Conservation (phyloP, 345 rosid genomes). For the Populus davidiana region DNA sequence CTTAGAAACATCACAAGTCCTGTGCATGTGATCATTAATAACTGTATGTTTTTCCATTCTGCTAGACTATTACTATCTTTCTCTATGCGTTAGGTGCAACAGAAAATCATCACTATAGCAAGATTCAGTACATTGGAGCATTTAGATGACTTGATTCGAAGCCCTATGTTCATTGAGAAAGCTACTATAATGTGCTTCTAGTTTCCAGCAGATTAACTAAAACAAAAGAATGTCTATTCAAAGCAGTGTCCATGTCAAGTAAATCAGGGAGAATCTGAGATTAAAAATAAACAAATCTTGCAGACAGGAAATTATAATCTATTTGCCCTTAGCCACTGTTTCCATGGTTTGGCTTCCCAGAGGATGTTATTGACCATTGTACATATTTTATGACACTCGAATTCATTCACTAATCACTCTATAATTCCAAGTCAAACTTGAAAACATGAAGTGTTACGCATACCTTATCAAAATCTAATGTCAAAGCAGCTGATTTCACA, state of each 20-base stretch:
- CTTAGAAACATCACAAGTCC: neutral
- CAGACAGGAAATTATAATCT: neutral
- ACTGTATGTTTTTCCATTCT: neutral
- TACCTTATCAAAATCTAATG: constrained; percentile 94
- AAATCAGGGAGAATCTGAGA: neutral
- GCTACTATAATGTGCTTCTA: neutral
- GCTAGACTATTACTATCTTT: neutral
- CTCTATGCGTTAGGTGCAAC: neutral
- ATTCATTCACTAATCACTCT: neutral
- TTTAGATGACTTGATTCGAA: neutral
- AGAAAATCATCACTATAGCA: neutral
- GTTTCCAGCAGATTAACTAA: neutral
- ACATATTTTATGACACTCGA: neutral
- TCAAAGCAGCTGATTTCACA: constrained; percentile 68
- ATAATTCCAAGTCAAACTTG: constrained; percentile 1
- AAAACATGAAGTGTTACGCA: constrained; percentile 13
- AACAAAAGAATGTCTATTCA: neutral
- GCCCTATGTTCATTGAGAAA: neutral
- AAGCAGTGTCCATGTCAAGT: neutral
- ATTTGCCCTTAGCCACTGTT: neutral
- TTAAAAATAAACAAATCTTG: neutral
- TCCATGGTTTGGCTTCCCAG: neutral
- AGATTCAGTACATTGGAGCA: neutral
- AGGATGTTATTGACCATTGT: neutral
- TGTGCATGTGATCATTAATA: neutral